Base-by-base conservation (phyloP, 1,284 basidiomycete species). In the Ceratobasidium sp. region DNA sequence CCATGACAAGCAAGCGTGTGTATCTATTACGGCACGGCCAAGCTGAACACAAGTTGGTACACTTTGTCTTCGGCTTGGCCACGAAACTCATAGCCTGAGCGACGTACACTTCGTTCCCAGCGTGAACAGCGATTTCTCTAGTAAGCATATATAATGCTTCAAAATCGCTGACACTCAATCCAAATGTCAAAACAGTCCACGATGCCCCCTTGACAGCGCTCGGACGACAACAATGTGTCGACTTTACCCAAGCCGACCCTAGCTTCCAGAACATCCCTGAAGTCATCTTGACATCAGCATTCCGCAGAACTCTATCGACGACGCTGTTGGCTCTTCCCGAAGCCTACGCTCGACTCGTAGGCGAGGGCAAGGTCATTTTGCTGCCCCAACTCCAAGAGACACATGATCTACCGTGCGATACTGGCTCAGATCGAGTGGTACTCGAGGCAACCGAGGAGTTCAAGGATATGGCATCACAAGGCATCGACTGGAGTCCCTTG, bases 31-130 rank as follows among this genome's bases (percentile, higher is more conserved):
- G 65, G 14, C 65, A 70, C 26, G 65, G 65, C 53, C 65, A 70
- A 70, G 65, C 65, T 48, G 53, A 58, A 48, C 65, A 70, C 53
- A 70, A 70, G 65, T 70, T 21, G 45, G 65, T 70, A 32, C 30
- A 28, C 36, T 67, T 43, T n/a, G 52, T n/a, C 48, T 50, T 34
- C 21, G 36, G 32, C 46, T 52, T 36, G 26, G 41, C 48, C 48
- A 28, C 26, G 36, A 16, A 43, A 43, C 34, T 55, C 9, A 5
- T 32, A 43, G 23, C 21, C 34, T 67, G 12, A 58, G 36, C 32
- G 32, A 58, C 16, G 55, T 26, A n/a, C 34, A 16, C 23, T 58
- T 58, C 14, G 6, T 52, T 67, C 10, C n/a, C 46, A 52, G 58
- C 16, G 58, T 60, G 8, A 14, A 45, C 30, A 46, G 30, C 12